Evolutionary conservation across 371 early-diverging fungal genomes (phyloP), one percentile per base, ranked within the genome.

Genomic region (Parasitella parasitica): DNA sequence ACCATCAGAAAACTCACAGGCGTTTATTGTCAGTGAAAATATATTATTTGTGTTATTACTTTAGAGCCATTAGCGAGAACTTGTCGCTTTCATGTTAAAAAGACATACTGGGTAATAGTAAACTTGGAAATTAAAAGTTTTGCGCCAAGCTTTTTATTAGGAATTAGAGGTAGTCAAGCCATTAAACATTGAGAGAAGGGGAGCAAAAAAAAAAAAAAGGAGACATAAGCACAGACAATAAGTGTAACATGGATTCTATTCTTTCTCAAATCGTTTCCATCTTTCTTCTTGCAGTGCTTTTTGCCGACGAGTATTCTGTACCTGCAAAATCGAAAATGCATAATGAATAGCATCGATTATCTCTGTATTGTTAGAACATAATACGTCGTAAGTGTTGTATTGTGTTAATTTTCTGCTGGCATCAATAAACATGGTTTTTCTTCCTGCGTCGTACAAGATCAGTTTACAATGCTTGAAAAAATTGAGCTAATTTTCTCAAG

Each of bases 381-480:
- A 34, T 0, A 46, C 57, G 20, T 68, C 64, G 8, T 59, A 27
- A 2, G 61, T 59, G 20, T 63, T 39, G 8, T 39, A 48, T 30
- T 50, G 60, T 6, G 24, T 35, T 15, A 60, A 15, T 4, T 36
- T 43, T n/a, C 51, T n/a, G 15, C 36, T 16, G 8, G 27, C 22
- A 46, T 60, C 53, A 15, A 68, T 63, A 28, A 24, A 68, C 6
- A 68, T 51, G 16, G 63, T 2, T 4, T 59, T 63, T 11, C 13
- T 50, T 28, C 57, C 68, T 36, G 39, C 55, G 6, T 79, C 62
- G 38, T 80, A 83, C 30, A 94, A 52, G 15, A 93, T 76, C 28
- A 94, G 59, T 65, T 92, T 93, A 6, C 80, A 76, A 61, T 90
- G 91, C 59, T 91, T 85, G 55, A 78, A 81, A 61, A 93, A 81